phyloP scores from a whole-genome alignment of 306 rosid genomes.

The Gillenia trifoliata region DNA sequence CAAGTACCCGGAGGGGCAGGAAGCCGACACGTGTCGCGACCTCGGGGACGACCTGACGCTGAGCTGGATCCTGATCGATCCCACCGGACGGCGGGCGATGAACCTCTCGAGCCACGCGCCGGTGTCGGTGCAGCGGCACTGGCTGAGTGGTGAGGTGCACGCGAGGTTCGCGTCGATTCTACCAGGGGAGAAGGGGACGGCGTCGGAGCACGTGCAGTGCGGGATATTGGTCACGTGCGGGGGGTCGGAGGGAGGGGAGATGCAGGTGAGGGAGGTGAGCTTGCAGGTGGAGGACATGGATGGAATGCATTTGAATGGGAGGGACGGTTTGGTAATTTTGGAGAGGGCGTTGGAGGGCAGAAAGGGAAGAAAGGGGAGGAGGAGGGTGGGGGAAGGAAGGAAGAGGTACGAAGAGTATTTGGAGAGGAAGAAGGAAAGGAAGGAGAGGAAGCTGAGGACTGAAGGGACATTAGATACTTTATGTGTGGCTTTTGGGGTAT shows the following conservation, averaged over 20 bases:
- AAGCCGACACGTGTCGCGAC: conserved; percentile 19
- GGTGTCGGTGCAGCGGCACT: conserved; percentile 56
- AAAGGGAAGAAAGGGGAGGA: conserved; percentile 26
- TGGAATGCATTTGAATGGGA: conserved; percentile 51
- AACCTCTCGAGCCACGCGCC: conserved; percentile 59
- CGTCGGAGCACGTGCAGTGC: conserved; percentile 50
- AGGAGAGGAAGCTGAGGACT: conserved; percentile 36
- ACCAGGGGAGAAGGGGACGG: conserved; percentile 40
- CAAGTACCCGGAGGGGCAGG: conserved; percentile 18
- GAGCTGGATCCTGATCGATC: conserved; percentile 72
- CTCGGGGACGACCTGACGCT: conserved; percentile 32
- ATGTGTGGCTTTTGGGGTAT: conserved; percentile 40
- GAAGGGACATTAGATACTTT: conserved; percentile 67
- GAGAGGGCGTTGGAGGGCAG: conserved; percentile 40
- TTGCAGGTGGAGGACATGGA: conserved; percentile 76
- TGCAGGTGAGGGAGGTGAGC: conserved; percentile 62
- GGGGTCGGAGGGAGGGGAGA: conserved; percentile 31
- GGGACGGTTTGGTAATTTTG: conserved; percentile 63
- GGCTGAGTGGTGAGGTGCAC: conserved; percentile 69
- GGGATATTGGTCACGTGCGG: conserved; percentile 42
- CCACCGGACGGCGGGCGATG: conserved; percentile 43
- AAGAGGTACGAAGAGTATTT: conserved; percentile 34
- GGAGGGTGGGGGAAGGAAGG: conserved; percentile 22
- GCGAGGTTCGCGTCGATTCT: conserved; percentile 47
- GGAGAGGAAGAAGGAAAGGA: conserved; percentile 39